Evolutionary conservation across 208 protist genomes (phyloP), one percentile per base, ranked within the genome.

Genomic region (Acanthamoeba culbertsoni): DNA sequence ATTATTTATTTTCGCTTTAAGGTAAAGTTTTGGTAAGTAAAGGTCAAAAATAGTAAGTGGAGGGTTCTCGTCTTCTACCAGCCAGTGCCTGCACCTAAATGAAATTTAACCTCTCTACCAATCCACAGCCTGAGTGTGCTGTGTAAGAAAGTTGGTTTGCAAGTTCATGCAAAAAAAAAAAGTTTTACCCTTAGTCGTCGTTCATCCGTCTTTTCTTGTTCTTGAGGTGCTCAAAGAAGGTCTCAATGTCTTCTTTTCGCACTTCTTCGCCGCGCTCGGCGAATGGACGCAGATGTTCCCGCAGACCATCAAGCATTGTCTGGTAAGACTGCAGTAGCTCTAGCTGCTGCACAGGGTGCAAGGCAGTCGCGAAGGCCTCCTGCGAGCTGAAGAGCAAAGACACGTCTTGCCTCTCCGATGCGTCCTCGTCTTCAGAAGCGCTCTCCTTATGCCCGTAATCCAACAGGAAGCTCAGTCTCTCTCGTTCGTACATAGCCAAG

Each of bases 171-270:
- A n/a, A n/a, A n/a, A n/a, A n/a, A 55, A 55, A 55, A 8, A 55
- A 8, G 48, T 55, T 55, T 18, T 23, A 8, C 48, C 48, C 48
- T 55, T 55, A 18, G 48, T 8, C 12, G 48, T 8, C 12, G 48
- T 55, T 55, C 48, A 18, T 18, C 8, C 59, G 10, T 75, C 63
- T 45, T 26, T 75, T 43, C 63, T 75, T 75, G 35, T 26, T n/a
- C 33, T 48, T 86, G 23, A 86, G 46, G 20, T 57, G 75, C 33
- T 48, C 40, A 43, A 86, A 86, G 75, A 86, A 86, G 75, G 75
- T 6, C 7, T 86, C 40, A 31, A 86, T 86, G 75, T 86, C 75
- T n/a, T 57, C 46, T 43, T 86, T 48, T 14, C 45, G 40, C 40
- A 86, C 75, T 31, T 86, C 75, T 5, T 5, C 43, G 75, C 75